Conservation (phyloP, 1,284 basidiomycete genomes). For the Pisolithus thermaeus region DNA sequence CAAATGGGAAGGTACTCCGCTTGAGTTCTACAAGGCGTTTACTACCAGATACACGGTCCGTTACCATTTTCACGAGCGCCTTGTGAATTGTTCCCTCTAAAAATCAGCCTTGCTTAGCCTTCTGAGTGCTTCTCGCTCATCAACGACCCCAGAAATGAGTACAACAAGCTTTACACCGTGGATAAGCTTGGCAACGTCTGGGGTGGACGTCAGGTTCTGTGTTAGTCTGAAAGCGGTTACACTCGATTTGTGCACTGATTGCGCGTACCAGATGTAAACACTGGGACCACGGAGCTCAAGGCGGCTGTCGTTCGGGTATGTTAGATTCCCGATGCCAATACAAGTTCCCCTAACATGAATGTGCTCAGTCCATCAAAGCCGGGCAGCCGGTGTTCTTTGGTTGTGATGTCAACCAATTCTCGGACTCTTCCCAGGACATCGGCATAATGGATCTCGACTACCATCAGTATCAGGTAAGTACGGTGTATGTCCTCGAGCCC, state of each 20-base stretch:
- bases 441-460: constrained; percentile 87
- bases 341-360: background rate
- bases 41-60: constrained; percentile 54
- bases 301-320: constrained; percentile 65
- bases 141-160: constrained; percentile 88
- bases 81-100: background rate
- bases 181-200: constrained; percentile 90
- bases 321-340: background rate
- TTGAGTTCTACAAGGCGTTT: constrained; percentile 72
- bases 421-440: constrained; percentile 56
- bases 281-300: constrained; percentile 77
- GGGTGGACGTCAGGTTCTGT: constrained; percentile 78
- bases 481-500: background rate
- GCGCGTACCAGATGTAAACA: constrained; percentile 76
- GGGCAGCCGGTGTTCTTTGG: constrained; percentile 94
- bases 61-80: constrained; percentile 5
- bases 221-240: constrained; percentile 38
- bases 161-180: constrained; percentile 85
- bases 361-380: constrained; percentile 67
- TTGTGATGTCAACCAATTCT: constrained; percentile 83
- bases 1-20: constrained; percentile 75
- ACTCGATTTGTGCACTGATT: background rate
- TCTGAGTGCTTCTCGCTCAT: constrained; percentile 85
- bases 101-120: constrained; percentile 32
- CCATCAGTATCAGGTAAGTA: constrained; percentile 71